Conservation (phyloP, 2,329 filamentous ascomycete genomes). For the Fusarium subtropicale region DNA sequence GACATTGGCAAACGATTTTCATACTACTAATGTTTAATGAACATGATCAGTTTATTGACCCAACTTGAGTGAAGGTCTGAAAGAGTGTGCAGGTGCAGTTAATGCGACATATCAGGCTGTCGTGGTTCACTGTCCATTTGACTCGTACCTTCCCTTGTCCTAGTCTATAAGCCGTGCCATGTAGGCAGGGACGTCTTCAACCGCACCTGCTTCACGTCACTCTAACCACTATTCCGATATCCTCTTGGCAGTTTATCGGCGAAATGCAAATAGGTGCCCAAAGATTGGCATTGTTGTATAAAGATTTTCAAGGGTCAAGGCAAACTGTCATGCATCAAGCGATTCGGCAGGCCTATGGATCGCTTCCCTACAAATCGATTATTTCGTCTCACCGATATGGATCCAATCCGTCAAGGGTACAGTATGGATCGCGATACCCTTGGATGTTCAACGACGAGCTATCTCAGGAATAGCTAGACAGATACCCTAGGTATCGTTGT, state of each 20-base stretch:
- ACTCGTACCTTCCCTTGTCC: not conserved
- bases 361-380: not conserved
- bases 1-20: not conserved
- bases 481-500: not conserved
- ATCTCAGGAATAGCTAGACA: constrained; percentile 4
- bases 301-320: not conserved
- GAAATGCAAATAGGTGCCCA: not conserved
- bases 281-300: not conserved
- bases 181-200: not conserved
- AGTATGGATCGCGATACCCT: not conserved
- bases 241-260: not conserved
- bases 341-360: not conserved
- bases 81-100: not conserved
- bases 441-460: constrained; percentile 6
- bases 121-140: not conserved
- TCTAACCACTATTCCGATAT: not conserved
- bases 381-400: constrained; percentile 8
- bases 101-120: not conserved
- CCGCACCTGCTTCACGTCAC: constrained; percentile 1
- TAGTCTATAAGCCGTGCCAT: not conserved
- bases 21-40: not conserved
- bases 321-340: constrained; percentile 1
- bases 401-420: not conserved
- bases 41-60: not conserved
- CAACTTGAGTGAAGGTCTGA: not conserved